Evolutionary conservation across 108 stramenopile species (phyloP), one percentile per base, ranked within the genome.

Genomic region (Nitzschia sp.): DNA sequence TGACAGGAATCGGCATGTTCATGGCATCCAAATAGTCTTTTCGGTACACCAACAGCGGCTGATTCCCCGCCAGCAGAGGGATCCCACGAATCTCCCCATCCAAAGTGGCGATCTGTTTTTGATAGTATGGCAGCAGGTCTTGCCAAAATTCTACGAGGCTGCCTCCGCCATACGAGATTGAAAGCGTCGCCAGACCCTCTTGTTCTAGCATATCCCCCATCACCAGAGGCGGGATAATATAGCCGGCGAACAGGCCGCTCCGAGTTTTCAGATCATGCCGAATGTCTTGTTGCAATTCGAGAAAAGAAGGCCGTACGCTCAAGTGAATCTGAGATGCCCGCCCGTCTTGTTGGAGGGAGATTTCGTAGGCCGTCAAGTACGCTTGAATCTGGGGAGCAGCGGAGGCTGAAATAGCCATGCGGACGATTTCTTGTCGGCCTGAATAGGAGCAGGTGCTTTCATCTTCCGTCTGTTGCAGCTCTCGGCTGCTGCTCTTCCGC

Each of bases 21-120:
- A 59, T 23, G n/a, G 53, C 45, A 13, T 78, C 60, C 30, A 82
- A 35, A 38, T 69, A 68, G 44, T 82, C 81, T 54, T 79, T 82
- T 33, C 72, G 66, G 58, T 78, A 82, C 0, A 79, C 52, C 22
- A 79, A 66, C 45, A 82, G 35, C 6, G 46, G 46, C 15, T 72
- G 69, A 30, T 69, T 66, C 1, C 77, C 77, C 4, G 74, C 62
- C 15, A 82, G 35, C 2, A 76, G 41, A 17, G 76, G 81, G 1
- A 78, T 22, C 36, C 59, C 63, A 0, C 56, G 55, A 50, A 72
- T 57, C n/a, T 65, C 52, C 0, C 65, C 69, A 61, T 76, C 73
- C 13, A 64, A 22, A 1, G 54, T 68, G 33, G 73, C 46, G 8
- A 77, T 55, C 4, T 60, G 27, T 16, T 71, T 48, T 52, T 57